A percentile compares a stretch with the other conserved stretches of the same genome.
phyloP scores from a whole-genome alignment of 495 filamentous ascomycete species.

The Pseudoneurospora amorphoporcata region DNA sequence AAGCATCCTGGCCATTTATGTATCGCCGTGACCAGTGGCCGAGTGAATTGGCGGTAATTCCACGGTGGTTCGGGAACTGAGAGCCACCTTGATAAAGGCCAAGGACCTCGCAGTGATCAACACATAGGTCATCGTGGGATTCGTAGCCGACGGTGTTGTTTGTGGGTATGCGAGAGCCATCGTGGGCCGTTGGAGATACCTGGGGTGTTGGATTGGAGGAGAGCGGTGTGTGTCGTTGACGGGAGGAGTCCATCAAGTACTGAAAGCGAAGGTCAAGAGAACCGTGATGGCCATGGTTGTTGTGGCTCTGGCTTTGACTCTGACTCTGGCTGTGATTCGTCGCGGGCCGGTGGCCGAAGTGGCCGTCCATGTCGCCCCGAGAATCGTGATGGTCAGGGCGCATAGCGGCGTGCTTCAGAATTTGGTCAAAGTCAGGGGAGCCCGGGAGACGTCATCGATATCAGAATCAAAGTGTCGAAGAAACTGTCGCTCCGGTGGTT shows the following conservation, averaged over 20 bases:
- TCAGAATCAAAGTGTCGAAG: not conserved
- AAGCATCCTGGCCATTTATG: not conserved
- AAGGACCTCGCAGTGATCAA: slow-evolving; percentile 26
- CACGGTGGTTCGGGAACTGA: slow-evolving; percentile 20
- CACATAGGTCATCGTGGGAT: slow-evolving; percentile 34
- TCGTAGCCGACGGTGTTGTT: slow-evolving; percentile 5
- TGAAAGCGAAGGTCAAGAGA: not conserved
- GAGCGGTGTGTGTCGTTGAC: not conserved
- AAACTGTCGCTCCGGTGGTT: not conserved
- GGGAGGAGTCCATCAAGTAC: not conserved
- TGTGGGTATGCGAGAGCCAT: slow-evolving; percentile 3
- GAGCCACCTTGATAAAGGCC: slow-evolving; percentile 23
- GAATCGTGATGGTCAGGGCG: not conserved
- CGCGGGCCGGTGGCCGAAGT: not conserved
- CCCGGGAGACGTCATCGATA: not conserved
- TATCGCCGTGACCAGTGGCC: not conserved
- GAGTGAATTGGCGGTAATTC: slow-evolving; percentile 2
- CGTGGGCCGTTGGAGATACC: slow-evolving; percentile 7
- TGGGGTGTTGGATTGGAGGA: not conserved
- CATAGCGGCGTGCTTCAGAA: not conserved
- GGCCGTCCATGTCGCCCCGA: not conserved
- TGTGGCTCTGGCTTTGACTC: not conserved
- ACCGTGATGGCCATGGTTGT: not conserved
- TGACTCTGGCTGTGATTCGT: not conserved
- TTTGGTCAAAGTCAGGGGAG: not conserved